phyloP scores from a whole-genome alignment of 2,329 filamentous ascomycete genomes.

The Mycosphaerella sp. region DNA sequence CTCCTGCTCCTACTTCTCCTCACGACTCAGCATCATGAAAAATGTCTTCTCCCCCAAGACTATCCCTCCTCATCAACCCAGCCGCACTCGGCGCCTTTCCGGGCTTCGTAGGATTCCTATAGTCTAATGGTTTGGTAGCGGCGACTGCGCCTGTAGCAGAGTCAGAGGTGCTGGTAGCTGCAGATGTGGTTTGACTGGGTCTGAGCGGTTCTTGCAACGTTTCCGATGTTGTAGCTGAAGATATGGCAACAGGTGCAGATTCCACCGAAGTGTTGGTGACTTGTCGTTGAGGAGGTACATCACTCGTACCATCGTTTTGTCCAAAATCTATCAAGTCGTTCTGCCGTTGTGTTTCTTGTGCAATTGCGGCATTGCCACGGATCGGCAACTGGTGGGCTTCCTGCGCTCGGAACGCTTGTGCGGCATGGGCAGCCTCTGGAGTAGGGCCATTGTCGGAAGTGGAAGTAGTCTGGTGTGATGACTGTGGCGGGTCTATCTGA shows the following conservation, averaged over 20 bases:
- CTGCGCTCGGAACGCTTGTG: background rate
- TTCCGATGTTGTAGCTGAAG: slow-evolving; percentile 4
- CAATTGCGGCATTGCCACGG: slow-evolving; percentile 1
- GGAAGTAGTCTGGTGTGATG: background rate
- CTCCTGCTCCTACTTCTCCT: background rate
- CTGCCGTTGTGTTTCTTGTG: slow-evolving; percentile 19
- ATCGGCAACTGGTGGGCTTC: background rate
- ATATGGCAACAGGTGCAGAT: background rate
- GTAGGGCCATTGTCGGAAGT: slow-evolving; percentile 1
- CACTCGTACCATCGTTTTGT: slow-evolving; percentile 35
- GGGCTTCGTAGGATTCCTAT: slow-evolving; percentile 11
- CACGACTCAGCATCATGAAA: slow-evolving; percentile 44
- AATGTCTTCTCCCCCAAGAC: slow-evolving; percentile 40
- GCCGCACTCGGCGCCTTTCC: slow-evolving; percentile 10
- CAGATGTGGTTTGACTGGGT: slow-evolving; percentile 11
- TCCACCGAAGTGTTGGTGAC: slow-evolving; percentile 11
- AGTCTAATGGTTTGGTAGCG: slow-evolving; percentile 6
- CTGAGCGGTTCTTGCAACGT: slow-evolving; percentile 15
- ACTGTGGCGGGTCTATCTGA: slow-evolving; percentile 13
- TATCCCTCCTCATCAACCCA: slow-evolving; percentile 34
- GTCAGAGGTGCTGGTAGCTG: background rate
- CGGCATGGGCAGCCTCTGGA: slow-evolving; percentile 4
- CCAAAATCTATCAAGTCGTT: slow-evolving; percentile 55
- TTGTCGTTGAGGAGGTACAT: slow-evolving; percentile 1
- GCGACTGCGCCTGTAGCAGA: slow-evolving; percentile 5